Conservation (phyloP, 179 eudicot genomes). For the Beta corolliflora region DNA sequence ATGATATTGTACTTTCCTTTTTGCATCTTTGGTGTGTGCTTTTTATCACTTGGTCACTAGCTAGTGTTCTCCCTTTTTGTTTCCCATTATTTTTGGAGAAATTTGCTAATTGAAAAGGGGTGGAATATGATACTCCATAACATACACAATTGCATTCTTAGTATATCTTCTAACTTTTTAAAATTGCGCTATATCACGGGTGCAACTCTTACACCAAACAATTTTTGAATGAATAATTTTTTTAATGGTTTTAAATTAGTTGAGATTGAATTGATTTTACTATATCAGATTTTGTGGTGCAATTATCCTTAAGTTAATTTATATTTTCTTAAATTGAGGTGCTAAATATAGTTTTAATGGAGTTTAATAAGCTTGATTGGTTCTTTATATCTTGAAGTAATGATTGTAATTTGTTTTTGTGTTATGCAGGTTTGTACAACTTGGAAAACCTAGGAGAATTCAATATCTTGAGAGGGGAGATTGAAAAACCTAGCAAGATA, state of each 20-base stretch:
- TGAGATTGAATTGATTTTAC: too few relatives aligned
- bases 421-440: constrained; percentile 21
- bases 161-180: too few relatives aligned
- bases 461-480: constrained; percentile 18
- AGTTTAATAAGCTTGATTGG: not conserved
- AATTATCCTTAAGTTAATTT: not conserved
- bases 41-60: constrained; percentile 28
- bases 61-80: not conserved
- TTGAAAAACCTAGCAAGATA: not conserved
- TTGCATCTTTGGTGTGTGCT: constrained; percentile 12
- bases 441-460: not conserved
- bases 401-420: not conserved
- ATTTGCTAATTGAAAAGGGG: not conserved
- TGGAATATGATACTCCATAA: not conserved
- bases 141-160: too few relatives aligned
- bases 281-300: too few relatives aligned
- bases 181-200: too few relatives aligned
- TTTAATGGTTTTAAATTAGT: too few relatives aligned
- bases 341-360: not conserved
- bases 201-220: too few relatives aligned
- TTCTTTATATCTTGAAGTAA: not conserved
- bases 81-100: not conserved
- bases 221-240: too few relatives aligned
- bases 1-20: constrained; percentile 24
- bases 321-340: not conserved